A percentile compares a stretch with the other conserved stretches of the same genome.
phyloP scores from a whole-genome alignment of 169 alveolate genomes.

The Cystoisospora suis region DNA sequence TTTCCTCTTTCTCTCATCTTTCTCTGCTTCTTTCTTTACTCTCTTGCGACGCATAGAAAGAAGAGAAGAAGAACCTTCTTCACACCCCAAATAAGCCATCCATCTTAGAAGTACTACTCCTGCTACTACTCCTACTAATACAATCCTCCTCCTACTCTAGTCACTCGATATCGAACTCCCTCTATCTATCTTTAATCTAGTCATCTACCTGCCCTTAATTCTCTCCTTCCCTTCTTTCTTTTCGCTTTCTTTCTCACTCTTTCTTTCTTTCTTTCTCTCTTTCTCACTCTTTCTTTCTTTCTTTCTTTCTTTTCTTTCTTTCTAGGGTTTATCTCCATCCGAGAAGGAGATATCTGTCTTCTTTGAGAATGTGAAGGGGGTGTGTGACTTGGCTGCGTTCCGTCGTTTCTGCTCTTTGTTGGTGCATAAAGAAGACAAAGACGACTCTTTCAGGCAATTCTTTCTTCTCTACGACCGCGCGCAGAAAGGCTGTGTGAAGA shows the following conservation, averaged over 20 bases:
- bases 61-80: too few relatives aligned
- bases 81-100: too few relatives aligned
- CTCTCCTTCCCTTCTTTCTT: neutral
- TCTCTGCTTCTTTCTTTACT: neutral
- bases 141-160: neutral
- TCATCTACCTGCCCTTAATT: neutral
- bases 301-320: neutral
- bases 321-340: neutral
- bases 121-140: too few relatives aligned
- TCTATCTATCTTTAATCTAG: neutral
- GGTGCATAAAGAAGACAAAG: conserved; percentile 6
- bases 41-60: neutral
- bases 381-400: neutral
- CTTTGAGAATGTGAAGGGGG: neutral
- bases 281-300: neutral
- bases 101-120: too few relatives aligned
- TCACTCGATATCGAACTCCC: neutral
- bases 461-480: neutral
- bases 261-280: neutral
- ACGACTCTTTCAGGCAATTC: neutral
- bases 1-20: too few relatives aligned
- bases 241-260: neutral
- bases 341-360: neutral
- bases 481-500: neutral
- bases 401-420: conserved; percentile 1